Percentiles rank a stretch among this genome's conserved stretches.
Evolutionary conservation across 305 asterid species (phyloP).

Genomic region (Vinca major): DNA sequence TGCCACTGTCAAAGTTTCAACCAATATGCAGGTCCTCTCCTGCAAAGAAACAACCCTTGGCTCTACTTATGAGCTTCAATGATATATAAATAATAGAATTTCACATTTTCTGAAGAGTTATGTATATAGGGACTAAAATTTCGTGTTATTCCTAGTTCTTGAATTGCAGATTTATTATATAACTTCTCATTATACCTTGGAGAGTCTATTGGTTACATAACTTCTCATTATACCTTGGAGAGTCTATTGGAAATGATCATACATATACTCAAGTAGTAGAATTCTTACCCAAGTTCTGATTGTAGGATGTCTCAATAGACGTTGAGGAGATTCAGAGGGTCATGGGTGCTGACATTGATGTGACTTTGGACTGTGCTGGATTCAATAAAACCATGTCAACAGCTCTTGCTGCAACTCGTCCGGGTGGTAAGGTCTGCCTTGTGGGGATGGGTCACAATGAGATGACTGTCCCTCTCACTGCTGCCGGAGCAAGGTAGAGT

Average conservation of each 20-base stretch:
- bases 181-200: background rate
- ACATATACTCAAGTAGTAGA: background rate
- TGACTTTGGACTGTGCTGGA: slow-evolving; percentile 75
- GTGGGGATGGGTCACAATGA: slow-evolving; percentile 79
- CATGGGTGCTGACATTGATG: slow-evolving; percentile 50
- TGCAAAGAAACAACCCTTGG: background rate
- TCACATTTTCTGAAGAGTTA: background rate
- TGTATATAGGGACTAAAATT: background rate
- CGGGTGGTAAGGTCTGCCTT: slow-evolving; percentile 84
- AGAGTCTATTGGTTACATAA: slow-evolving; percentile 17
- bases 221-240: background rate
- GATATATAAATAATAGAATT: background rate
- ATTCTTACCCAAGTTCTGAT: background rate
- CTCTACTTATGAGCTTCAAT: background rate
- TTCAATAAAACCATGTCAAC: slow-evolving; percentile 75
- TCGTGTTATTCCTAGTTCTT: background rate
- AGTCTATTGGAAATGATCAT: background rate
- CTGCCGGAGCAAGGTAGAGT: slow-evolving; percentile 69
- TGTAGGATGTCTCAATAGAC: slow-evolving; percentile 51
- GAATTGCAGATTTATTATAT: slow-evolving; percentile 12
- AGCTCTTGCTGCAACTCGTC: slow-evolving; percentile 57
- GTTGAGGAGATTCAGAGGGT: slow-evolving; percentile 52
- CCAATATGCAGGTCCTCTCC: slow-evolving; percentile 37
- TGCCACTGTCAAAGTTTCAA: slow-evolving; percentile 58
- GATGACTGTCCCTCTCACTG: slow-evolving; percentile 75